phyloP scores from a whole-genome alignment of 768 basidiomycete species.

The Hypholoma fasciculare region DNA sequence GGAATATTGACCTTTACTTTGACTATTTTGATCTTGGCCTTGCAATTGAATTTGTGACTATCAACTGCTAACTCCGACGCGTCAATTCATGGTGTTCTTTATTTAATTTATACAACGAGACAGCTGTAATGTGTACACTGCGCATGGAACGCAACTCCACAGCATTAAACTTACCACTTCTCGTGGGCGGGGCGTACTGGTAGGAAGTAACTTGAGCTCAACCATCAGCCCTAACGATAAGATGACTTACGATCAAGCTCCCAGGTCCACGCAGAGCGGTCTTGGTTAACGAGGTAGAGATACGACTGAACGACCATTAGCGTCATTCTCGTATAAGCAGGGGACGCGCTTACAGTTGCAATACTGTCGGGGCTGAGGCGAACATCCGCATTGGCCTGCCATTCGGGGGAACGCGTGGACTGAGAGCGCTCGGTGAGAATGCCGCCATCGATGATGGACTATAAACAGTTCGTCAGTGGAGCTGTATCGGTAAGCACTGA shows the following conservation, averaged over 20 bases:
- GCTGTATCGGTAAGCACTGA: constrained; percentile 18
- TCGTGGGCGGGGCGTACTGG: neutral
- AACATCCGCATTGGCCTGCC: constrained; percentile 44
- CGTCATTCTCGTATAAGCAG: neutral
- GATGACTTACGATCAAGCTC: constrained; percentile 68
- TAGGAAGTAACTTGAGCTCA: neutral
- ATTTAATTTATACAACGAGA: too few species aligned
- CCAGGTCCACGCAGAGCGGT: constrained; percentile 76
- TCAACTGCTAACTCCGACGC: too few species aligned
- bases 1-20: too few species aligned
- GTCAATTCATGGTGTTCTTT: too few species aligned
- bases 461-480: neutral
- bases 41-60: too few species aligned
- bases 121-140: neutral
- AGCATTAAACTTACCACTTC: neutral
- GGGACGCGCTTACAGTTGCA: constrained; percentile 49
- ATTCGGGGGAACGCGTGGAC: constrained; percentile 30
- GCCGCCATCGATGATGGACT: constrained; percentile 75
- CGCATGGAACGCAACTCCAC: neutral
- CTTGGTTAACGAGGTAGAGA: constrained; percentile 65
- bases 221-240: neutral
- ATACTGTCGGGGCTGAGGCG: constrained; percentile 67
- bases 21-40: too few species aligned
- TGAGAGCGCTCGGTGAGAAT: neutral
- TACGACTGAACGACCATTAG: constrained; percentile 47